phyloP scores from a whole-genome alignment of 371 early-diverging fungal species.

The Mortierella sp. region DNA sequence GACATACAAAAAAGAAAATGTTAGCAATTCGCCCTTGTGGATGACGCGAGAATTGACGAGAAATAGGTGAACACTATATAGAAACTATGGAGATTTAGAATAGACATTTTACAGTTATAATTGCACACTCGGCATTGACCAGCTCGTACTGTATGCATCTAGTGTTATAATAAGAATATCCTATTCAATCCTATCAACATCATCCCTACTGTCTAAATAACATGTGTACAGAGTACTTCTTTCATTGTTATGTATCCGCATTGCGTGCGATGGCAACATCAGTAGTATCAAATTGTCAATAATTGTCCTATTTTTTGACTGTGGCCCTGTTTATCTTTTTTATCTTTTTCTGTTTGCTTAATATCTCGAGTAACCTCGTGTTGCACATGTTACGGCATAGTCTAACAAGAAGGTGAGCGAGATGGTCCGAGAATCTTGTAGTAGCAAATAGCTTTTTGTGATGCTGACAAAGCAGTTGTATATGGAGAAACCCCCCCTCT shows the following conservation, averaged over 20 bases:
- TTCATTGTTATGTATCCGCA: constrained; percentile 7
- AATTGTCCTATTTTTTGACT: not conserved
- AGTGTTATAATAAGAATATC: not conserved
- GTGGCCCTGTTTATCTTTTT: not conserved
- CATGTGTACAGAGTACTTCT: not conserved
- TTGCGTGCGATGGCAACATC: constrained; percentile 56
- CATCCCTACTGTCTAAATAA: too few species aligned
- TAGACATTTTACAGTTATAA: not conserved
- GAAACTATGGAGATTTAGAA: not conserved
- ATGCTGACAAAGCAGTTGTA: too few species aligned
- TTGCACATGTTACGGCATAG: too few species aligned
- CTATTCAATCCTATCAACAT: not conserved
- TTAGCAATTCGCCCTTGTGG: constrained; percentile 9
- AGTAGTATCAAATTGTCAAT: constrained; percentile 33
- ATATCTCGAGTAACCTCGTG: too few species aligned
- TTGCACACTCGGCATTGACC: too few species aligned
- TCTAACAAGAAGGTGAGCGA: too few species aligned
- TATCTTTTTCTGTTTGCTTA: too few species aligned
- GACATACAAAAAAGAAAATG: constrained; percentile 1
- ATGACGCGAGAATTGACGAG: constrained; percentile 49
- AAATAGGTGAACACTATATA: not conserved
- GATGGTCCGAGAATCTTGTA: too few species aligned
- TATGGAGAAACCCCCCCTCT: too few species aligned
- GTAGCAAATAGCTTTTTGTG: too few species aligned
- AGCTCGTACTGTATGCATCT: not conserved